Evolutionary conservation across 352 stramenopile species (phyloP).

Genomic region (Phytophthora pistaciae): DNA sequence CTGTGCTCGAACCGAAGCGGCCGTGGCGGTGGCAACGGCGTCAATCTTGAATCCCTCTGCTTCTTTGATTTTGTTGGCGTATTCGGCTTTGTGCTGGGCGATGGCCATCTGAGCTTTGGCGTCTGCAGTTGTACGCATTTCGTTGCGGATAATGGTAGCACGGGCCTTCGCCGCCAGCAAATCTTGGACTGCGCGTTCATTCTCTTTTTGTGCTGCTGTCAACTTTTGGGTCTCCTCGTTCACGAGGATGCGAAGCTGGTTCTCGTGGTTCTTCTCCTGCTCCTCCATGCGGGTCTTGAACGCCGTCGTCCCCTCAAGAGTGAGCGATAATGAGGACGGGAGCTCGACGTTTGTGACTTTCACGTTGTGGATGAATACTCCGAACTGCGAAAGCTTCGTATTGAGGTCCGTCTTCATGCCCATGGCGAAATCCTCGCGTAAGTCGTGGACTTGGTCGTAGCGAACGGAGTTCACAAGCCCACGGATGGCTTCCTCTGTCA

Average conservation of each 20-base stretch:
- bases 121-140: slow-evolving; percentile 72
- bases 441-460: slow-evolving; percentile 78
- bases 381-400: slow-evolving; percentile 62
- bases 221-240: slow-evolving; percentile 83
- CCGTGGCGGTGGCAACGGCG: slow-evolving; percentile 51
- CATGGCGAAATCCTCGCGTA: slow-evolving; percentile 76
- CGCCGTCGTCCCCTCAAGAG: slow-evolving; percentile 76
- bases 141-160: slow-evolving; percentile 72
- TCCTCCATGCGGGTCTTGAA: slow-evolving; percentile 88
- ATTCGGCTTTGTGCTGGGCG: slow-evolving; percentile 51
- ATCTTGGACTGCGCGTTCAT: slow-evolving; percentile 75
- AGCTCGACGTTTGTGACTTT: slow-evolving; percentile 87
- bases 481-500: slow-evolving; percentile 74
- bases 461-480: slow-evolving; percentile 74
- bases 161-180: slow-evolving; percentile 63
- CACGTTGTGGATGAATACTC: slow-evolving; percentile 85
- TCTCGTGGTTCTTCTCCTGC: slow-evolving; percentile 89
- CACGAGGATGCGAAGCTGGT: slow-evolving; percentile 73
- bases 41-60: slow-evolving; percentile 68
- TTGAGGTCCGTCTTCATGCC: slow-evolving; percentile 85
- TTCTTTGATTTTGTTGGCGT: slow-evolving; percentile 70
- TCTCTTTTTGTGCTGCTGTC: slow-evolving; percentile 75
- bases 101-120: slow-evolving; percentile 74
- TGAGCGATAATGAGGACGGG: slow-evolving; percentile 55
- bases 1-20: slow-evolving; percentile 59